Evolutionary conservation across 495 filamentous ascomycete species (phyloP), one percentile per base, ranked within the genome.

Genomic region (Tirmania nivea): DNA sequence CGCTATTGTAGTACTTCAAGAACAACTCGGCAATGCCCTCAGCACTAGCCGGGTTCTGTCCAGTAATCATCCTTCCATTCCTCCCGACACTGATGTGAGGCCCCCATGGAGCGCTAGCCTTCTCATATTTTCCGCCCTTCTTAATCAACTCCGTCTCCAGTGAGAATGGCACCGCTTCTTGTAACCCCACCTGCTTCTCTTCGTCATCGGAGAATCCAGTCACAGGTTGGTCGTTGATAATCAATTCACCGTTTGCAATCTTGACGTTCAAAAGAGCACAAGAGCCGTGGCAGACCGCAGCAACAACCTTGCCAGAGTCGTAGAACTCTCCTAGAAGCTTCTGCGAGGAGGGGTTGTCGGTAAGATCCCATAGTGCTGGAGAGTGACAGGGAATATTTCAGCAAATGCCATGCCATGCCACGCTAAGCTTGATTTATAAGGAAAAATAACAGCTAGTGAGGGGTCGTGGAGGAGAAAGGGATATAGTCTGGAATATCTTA

Each of bases 1-100:
- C 25, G 25, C 25, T 31, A 7, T 31, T 31, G 25, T 31, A 31
- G 25, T 1, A 31, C 11, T 51, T 55, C 50, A 62, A 62, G 12
- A 62, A 59, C 16, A 17, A 37, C 67, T 80, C 70, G 0, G 73
- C 81, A 49, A 86, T 68, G 0, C 63, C 71, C 31, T 67, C 70
- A 11, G 79, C 80, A 63, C 75, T 79, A 9, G 72, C 74, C 14
- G 83, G 83, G 58, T 86, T 87, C 69, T 87, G 81, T 0, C 83
- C 83, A 2, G 83, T 86, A 55, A 87, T 80, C 52, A 87, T 53
- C 59, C 67, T 69, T 0, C 78, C 80, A 50, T 71, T 63, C 60
- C 67, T 67, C 48, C 73, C 72, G 34, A 78, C 72, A 25, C 77
- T 71, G 11, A 84, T 76, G 64, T 80, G 74, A 64, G 67, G 69